phyloP scores from a whole-genome alignment of 1,139 yeast species.

The Diutina pseudorugosa region DNA sequence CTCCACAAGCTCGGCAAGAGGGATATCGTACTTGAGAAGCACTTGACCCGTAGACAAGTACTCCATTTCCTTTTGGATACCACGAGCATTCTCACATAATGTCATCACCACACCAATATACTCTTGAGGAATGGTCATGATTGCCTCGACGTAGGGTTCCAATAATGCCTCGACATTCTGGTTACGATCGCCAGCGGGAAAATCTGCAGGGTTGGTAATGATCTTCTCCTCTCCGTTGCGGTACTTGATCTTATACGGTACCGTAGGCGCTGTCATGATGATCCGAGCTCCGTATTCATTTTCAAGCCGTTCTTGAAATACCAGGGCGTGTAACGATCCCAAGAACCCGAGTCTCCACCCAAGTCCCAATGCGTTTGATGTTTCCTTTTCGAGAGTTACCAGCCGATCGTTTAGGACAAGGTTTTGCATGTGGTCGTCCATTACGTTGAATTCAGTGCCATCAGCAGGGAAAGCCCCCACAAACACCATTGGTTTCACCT shows the following conservation, averaged over 20 bases:
- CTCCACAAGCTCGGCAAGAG: constrained; percentile 82
- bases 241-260: constrained; percentile 69
- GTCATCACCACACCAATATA: constrained; percentile 80
- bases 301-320: constrained; percentile 81
- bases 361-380: constrained; percentile 89
- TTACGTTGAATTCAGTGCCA: constrained; percentile 76
- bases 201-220: constrained; percentile 84
- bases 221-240: constrained; percentile 51
- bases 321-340: constrained; percentile 92
- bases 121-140: constrained; percentile 86
- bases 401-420: constrained; percentile 85
- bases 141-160: constrained; percentile 87
- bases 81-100: constrained; percentile 75
- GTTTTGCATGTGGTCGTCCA: constrained; percentile 85
- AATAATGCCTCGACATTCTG: constrained; percentile 41
- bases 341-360: constrained; percentile 96
- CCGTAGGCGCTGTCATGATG: constrained; percentile 92
- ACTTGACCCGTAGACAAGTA: constrained; percentile 78
- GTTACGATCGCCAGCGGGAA: constrained; percentile 48
- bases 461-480: constrained; percentile 98
- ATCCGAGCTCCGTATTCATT: constrained; percentile 90
- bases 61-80: constrained; percentile 67
- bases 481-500: constrained; percentile 95
- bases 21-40: constrained; percentile 64
- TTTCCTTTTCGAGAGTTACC: constrained; percentile 79